A percentile compares a stretch with the other conserved stretches of the same genome.
Conservation (phyloP, 2,329 filamentous ascomycete species). For the Lachnellula arida region DNA sequence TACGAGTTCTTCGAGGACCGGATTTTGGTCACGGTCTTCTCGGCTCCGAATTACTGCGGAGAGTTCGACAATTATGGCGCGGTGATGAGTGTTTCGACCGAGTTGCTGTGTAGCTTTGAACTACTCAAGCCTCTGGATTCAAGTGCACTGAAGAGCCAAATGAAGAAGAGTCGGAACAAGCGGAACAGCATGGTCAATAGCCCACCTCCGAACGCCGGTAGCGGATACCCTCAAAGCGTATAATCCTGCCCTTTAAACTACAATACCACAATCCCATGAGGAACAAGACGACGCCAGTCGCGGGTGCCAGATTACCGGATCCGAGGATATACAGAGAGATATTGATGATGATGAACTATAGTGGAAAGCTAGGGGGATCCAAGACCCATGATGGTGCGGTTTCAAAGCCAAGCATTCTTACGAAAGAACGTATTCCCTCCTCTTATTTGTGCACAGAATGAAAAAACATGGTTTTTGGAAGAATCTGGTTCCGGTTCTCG, state of each 20-base stretch:
- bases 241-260: neutral
- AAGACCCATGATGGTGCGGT: no score
- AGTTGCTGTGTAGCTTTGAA: conserved; percentile 95
- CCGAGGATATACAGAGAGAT: no score
- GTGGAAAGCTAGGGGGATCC: no score
- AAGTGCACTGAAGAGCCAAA: conserved; percentile 93
- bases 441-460: no score
- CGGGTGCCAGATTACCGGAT: no score
- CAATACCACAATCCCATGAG: neutral
- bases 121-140: conserved; percentile 94
- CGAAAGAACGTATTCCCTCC: no score
- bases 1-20: conserved; percentile 98
- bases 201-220: conserved; percentile 52
- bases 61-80: conserved; percentile 99
- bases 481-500: no score
- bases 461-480: no score
- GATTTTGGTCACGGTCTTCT: conserved; percentile 94
- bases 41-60: conserved; percentile 97
- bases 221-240: conserved; percentile 26
- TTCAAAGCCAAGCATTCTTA: no score
- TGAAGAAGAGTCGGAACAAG: conserved; percentile 96
- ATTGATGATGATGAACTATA: no score
- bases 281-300: no score
- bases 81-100: conserved; percentile 94
- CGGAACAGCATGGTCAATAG: conserved; percentile 93